Base-by-base conservation (phyloP, 805 yeast species). In the Maudiozyma pseudohumilis region DNA sequence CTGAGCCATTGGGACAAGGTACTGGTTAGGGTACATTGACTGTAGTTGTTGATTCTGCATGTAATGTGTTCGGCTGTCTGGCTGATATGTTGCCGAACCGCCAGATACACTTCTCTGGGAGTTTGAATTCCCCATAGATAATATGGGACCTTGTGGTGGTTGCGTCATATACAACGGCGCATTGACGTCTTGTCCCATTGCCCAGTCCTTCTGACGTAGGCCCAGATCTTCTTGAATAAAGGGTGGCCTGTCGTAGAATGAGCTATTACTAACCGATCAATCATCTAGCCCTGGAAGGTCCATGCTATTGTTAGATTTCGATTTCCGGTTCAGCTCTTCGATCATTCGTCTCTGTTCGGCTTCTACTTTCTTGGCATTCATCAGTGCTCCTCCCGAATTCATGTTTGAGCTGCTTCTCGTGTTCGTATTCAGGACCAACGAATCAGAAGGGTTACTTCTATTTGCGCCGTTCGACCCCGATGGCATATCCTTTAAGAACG, bases 281-380 rank as follows among this genome's bases (percentile, higher is more conserved):
- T 34, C 19, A 5, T n/a, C 20, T 5, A 26, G 21, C 18, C 23
- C 11, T 19, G 32, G 23, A 17, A 19, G 23, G 8, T 29, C 23
- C 10, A 29, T 12, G n/a, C 6, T 18, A 17, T 25, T 28, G n/a
- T 38, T 37, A 22, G 28, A 18, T 13, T 25, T 31, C 45, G 38
- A 23, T 19, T 40, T 33, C 5, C 26, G 18, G 22, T 39, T 33
- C 17, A 47, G 26, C 21, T 41, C 44, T 9, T 47, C 52, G 20
- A 56, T 56, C 29, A 55, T 37, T 25, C 41, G 44, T 29, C 56
- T 46, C 41, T 56, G 61, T 34, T 52, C 53, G 2, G 36, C 12
- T 34, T 41, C 39, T 21, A 43, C 35, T 15, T 35, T 32, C 18
- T 35, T 31, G 6, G 42, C 39, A 31, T 38, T 21, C 22, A 35